A percentile compares a stretch with the other conserved stretches of the same genome.
phyloP scores from a whole-genome alignment of 768 basidiomycete species.

The Termitomyces sp. region DNA sequence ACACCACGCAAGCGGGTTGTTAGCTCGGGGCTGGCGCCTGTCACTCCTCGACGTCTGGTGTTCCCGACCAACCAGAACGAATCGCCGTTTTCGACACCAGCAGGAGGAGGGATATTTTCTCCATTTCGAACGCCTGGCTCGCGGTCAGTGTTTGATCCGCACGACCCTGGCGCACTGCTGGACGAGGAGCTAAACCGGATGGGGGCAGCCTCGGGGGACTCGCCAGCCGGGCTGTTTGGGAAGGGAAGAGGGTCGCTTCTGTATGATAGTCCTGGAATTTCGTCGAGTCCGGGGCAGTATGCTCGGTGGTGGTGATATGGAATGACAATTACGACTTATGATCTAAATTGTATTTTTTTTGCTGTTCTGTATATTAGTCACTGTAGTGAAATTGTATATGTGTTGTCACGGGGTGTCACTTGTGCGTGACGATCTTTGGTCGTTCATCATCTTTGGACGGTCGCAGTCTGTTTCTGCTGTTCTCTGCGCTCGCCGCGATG shows the following conservation, averaged over 20 bases:
- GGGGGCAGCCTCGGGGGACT: slow-evolving; percentile 40
- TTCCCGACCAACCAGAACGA: slow-evolving; percentile 31
- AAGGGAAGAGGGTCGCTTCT: slow-evolving; percentile 45
- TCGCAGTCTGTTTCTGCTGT: background rate
- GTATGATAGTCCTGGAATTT: slow-evolving; percentile 68
- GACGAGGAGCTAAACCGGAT: slow-evolving; percentile 68
- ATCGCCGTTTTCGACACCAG: slow-evolving; percentile 35
- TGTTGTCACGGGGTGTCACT: slow-evolving; percentile 8
- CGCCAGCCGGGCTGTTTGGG: slow-evolving; percentile 65
- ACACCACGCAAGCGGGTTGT: slow-evolving; percentile 32
- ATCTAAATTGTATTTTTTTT: background rate
- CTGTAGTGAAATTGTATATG: too few relatives aligned
- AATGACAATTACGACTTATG: background rate
- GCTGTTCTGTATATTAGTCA: slow-evolving; percentile 1
- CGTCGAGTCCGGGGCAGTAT: slow-evolving; percentile 49
- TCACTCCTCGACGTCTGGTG: slow-evolving; percentile 31
- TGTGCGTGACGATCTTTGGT: slow-evolving; percentile 11
- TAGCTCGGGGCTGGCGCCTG: slow-evolving; percentile 21
- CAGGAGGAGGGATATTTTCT: slow-evolving; percentile 21
- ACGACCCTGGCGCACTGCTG: slow-evolving; percentile 60
- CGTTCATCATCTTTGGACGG: slow-evolving; percentile 3
- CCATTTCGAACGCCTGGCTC: slow-evolving; percentile 47
- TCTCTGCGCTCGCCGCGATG: slow-evolving; percentile 19
- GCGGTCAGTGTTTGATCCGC: slow-evolving; percentile 58
- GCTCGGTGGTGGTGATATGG: slow-evolving; percentile 41